These are phyloP conservation scores for Tuber magnatum DNA, from an alignment of 495 filamentous ascomycete species.

Conservation along the genomic window DNA sequence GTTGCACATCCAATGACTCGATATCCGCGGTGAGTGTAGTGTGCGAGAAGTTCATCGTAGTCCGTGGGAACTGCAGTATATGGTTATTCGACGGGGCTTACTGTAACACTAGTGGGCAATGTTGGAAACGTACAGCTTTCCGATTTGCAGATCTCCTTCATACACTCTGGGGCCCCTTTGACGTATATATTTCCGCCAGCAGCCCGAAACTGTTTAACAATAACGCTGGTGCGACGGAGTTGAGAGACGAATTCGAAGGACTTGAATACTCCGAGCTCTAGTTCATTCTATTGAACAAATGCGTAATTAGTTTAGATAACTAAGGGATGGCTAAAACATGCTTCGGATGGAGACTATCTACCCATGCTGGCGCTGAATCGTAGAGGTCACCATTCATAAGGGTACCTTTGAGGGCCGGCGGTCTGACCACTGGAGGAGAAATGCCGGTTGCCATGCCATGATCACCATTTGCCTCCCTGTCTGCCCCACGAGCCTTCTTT, in stretches of 20 bases:
- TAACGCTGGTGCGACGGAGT: conserved; percentile 84
- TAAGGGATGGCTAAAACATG: neutral
- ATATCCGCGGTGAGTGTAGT: conserved; percentile 92
- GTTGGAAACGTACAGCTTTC: conserved; percentile 60
- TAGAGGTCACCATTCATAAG: conserved; percentile 15
- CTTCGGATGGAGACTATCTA: neutral
- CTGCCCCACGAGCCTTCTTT: conserved; percentile 45
- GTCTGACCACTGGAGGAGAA: conserved; percentile 75
- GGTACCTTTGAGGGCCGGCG: conserved; percentile 46
- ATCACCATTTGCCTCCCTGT: conserved; percentile 46
- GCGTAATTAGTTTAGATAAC: conserved; percentile 11
- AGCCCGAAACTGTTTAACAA: conserved; percentile 78
- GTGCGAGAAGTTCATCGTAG: conserved; percentile 76
- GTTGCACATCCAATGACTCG: conserved; percentile 96
- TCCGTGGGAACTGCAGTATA: conserved; percentile 63
- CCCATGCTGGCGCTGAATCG: conserved; percentile 19
- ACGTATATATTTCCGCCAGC: conserved; percentile 77
- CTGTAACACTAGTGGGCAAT: neutral
- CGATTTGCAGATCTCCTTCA: conserved; percentile 80
- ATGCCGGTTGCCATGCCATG: conserved; percentile 48
- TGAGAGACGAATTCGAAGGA: conserved; percentile 95
- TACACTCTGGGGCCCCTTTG: conserved; percentile 94
- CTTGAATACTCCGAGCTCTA: conserved; percentile 81
- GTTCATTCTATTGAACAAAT: conserved; percentile 41
- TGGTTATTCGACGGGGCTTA: conserved; percentile 19